A percentile compares a stretch with the other conserved stretches of the same genome.
Conservation (phyloP, 2,329 filamentous ascomycete species). For the Amauroascus niger region DNA sequence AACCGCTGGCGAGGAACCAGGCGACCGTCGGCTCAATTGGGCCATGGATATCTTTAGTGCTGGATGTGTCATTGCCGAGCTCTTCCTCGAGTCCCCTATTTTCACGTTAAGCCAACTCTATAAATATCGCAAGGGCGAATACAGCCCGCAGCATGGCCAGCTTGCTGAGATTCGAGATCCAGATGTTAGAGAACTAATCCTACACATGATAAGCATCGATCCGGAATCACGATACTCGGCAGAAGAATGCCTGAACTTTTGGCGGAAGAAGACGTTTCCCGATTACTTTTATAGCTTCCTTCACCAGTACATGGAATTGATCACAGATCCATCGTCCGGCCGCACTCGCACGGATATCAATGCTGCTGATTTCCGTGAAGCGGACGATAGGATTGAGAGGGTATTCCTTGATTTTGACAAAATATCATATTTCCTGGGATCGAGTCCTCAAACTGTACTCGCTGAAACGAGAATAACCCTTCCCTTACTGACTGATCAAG, state of each 20-base stretch:
- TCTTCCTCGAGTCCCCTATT: constrained; percentile 92
- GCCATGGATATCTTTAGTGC: constrained; percentile 98
- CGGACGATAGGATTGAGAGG: constrained; percentile 87
- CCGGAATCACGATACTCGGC: constrained; percentile 86
- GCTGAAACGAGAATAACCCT: constrained; percentile 26
- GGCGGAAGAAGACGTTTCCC: constrained; percentile 84
- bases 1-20: constrained; percentile 55
- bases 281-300: constrained; percentile 96
- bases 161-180: constrained; percentile 79
- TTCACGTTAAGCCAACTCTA: constrained; percentile 95
- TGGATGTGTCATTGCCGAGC: constrained; percentile 90
- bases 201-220: constrained; percentile 92
- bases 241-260: constrained; percentile 87
- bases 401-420: constrained; percentile 96
- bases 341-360: constrained; percentile 60
- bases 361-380: constrained; percentile 65
- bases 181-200: constrained; percentile 77
- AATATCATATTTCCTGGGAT: constrained; percentile 86
- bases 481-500: constrained; percentile 27
- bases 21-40: constrained; percentile 62
- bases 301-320: constrained; percentile 93
- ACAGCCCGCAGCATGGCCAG: constrained; percentile 72
- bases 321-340: constrained; percentile 81
- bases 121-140: constrained; percentile 86
- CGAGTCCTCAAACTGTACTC: constrained; percentile 45